Evolutionary conservation across 2,329 filamentous ascomycete genomes (phyloP), one percentile per base, ranked within the genome.

Genomic region (Juglanconis sp.): DNA sequence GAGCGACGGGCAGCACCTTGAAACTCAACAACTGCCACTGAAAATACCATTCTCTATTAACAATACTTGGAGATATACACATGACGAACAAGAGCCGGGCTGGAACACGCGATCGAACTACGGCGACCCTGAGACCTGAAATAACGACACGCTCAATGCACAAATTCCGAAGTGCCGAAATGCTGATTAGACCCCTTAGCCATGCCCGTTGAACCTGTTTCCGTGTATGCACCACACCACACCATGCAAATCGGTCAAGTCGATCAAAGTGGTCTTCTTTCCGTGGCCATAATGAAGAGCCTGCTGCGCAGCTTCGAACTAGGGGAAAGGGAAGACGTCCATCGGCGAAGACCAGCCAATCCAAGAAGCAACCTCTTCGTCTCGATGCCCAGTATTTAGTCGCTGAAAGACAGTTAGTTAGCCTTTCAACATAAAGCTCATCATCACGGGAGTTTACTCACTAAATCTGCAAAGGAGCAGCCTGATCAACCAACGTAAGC

Each of bases 381-480:
- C 11, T 42, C 38, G 38, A 42, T 24, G 17, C 17, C 13, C n/a
- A 47, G 30, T 48, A 40, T 36, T 56, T 42, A 56, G 46, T 56
- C 35, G 53, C 53, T 56, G 13, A 15, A 17, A 24, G 24, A 24
- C 24, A 32, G 10, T 32, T 30, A 10, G 53, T 56, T 17, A 56
- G 53, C 32, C 9, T 49, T 31, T 2, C 9, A 9, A 32, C 4
- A n/a, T 7, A 40, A 44, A 36, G 34, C 13, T n/a, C 13, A 32
- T 38, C 7, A 38, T 13, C 11, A 47, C 9, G 17, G 46, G 30
- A 5, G 5, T 4, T 38, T 13, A 83, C 89, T 87, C 81, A 92
- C 90, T 99, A 99, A 70, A 99, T 98, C 77, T 97, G 92, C 76
- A 99, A 81, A 59, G 95, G 95, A 68, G 95, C 96, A 72, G 99